A percentile compares a stretch with the other conserved stretches of the same genome.
These are phyloP conservation scores for Eimeria falciformis DNA, from an alignment of 169 alveolate species.

Conservation along the genomic window DNA sequence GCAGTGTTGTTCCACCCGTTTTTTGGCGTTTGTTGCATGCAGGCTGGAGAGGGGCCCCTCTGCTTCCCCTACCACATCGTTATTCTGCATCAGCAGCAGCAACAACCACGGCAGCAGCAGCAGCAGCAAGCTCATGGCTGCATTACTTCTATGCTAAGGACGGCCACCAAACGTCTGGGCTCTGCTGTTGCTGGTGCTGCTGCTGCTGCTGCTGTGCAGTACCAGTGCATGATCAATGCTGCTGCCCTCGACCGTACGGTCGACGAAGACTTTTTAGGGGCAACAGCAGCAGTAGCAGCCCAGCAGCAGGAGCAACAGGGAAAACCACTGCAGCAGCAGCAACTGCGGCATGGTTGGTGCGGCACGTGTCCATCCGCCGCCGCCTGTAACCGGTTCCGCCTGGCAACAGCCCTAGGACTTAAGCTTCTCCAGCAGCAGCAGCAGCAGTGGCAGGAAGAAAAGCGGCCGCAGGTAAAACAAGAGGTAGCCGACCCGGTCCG, in stretches of 20 bases:
- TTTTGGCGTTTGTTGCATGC: not conserved
- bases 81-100: not conserved
- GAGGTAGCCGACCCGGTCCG: not conserved
- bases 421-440: not conserved
- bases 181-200: conserved; percentile 18
- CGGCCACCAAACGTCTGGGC: not conserved
- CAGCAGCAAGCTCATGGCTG: not conserved
- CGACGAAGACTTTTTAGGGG: not conserved
- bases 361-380: conserved; percentile 1
- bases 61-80: not conserved
- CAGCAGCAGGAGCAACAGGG: not conserved
- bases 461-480: not conserved
- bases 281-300: not conserved
- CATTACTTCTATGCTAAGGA: not conserved
- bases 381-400: not conserved
- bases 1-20: not conserved
- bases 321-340: not conserved
- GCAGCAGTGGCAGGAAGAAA: not conserved
- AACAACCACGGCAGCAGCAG: not conserved
- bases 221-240: conserved; percentile 14
- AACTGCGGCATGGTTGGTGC: not conserved
- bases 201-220: conserved; percentile 13
- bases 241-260: not conserved
- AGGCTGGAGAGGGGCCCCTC: conserved; percentile 6
- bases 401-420: not conserved